phyloP scores from a whole-genome alignment of 495 filamentous ascomycete species.

The Trichoderma parareesei region DNA sequence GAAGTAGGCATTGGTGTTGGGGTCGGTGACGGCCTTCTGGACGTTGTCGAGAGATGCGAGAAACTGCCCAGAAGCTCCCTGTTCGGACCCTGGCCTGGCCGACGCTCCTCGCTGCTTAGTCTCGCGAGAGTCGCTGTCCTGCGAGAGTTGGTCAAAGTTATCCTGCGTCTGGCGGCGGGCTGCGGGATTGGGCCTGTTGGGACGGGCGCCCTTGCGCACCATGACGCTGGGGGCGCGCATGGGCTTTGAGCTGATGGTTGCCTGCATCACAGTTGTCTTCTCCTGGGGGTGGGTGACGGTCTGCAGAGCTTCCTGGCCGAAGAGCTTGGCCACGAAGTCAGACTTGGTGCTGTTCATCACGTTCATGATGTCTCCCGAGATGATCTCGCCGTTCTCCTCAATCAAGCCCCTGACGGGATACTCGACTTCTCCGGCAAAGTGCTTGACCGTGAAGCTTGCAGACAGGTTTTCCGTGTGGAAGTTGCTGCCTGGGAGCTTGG shows the following conservation, averaged over 20 bases:
- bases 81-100: constrained; percentile 43
- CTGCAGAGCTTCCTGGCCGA: constrained; percentile 86
- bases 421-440: constrained; percentile 96
- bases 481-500: constrained; percentile 67
- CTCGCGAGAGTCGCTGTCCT: constrained; percentile 23
- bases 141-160: constrained; percentile 15
- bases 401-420: constrained; percentile 77
- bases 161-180: constrained; percentile 16
- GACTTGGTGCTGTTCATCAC: constrained; percentile 81
- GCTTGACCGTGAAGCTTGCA: constrained; percentile 79
- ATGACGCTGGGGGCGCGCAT: constrained; percentile 90
- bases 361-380: constrained; percentile 94
- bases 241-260: constrained; percentile 89
- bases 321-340: constrained; percentile 79
- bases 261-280: constrained; percentile 86
- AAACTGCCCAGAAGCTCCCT: constrained; percentile 90
- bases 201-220: constrained; percentile 48
- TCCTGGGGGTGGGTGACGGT: constrained; percentile 88
- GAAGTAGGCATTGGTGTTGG: constrained; percentile 86
- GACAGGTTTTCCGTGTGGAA: constrained; percentile 70
- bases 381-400: constrained; percentile 92
- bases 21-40: constrained; percentile 68
- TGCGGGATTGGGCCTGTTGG: constrained; percentile 24
- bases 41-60: constrained; percentile 82
- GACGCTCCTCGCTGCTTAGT: constrained; percentile 21